Evolutionary conservation across 768 basidiomycete species (phyloP).

Genomic region (Mycena amicta): DNA sequence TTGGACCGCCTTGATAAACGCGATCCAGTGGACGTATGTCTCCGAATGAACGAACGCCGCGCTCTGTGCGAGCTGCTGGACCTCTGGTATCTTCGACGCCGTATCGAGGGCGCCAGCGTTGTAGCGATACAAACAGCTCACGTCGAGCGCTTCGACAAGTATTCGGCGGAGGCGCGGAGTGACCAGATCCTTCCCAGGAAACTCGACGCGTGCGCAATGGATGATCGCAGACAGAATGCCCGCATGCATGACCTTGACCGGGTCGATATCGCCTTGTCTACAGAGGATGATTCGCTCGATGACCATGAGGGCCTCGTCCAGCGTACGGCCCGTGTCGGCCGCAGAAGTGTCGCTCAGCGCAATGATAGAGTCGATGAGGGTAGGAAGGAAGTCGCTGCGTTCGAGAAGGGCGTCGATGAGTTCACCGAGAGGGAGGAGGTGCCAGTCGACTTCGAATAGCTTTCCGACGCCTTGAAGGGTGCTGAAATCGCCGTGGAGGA

Average conservation of each 20-base stretch:
- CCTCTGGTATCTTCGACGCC: not conserved
- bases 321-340: not conserved
- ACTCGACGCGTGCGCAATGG: not conserved
- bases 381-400: not conserved
- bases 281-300: not conserved
- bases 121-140: not conserved
- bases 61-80: not conserved
- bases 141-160: not conserved
- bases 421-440: not conserved
- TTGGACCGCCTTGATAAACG: not conserved
- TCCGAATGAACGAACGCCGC: not conserved
- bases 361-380: not conserved
- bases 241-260: not conserved
- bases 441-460: not conserved
- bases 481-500: not conserved
- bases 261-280: not conserved
- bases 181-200: not conserved
- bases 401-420: not conserved
- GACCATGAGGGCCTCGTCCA: not conserved
- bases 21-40: not conserved
- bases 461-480: not conserved
- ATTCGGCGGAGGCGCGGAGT: not conserved
- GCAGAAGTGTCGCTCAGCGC: not conserved
- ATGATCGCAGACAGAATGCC: not conserved
- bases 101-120: not conserved